Conservation (phyloP, 768 basidiomycete genomes). For the Termitomyces sp. region DNA sequence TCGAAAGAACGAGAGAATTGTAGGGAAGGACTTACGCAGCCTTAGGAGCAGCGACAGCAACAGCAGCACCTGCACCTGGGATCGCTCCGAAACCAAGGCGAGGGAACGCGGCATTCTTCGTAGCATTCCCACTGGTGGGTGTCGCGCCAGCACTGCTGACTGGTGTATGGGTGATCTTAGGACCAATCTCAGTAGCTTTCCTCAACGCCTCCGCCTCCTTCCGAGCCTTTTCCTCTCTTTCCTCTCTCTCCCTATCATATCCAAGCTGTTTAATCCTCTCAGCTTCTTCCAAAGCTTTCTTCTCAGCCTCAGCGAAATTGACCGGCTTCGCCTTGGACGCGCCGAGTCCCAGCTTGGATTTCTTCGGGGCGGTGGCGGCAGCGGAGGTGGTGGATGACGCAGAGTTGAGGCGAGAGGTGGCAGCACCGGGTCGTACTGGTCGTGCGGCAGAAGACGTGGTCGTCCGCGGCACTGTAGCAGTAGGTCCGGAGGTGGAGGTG, state of each 20-base stretch:
- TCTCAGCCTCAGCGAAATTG: conserved; percentile 93
- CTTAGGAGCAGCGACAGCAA: conserved; percentile 35
- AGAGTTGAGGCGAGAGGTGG: conserved; percentile 36
- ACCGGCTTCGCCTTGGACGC: conserved; percentile 86
- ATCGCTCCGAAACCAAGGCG: conserved; percentile 84
- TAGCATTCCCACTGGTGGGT: conserved; percentile 9
- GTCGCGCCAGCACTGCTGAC: conserved; percentile 16
- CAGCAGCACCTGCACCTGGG: conserved; percentile 56
- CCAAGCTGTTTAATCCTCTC: conserved; percentile 90
- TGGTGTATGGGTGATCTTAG: conserved; percentile 24
- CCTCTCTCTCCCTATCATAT: conserved; percentile 83
- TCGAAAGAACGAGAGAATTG: neutral
- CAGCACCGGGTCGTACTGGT: conserved; percentile 34
- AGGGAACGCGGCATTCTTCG: conserved; percentile 49
- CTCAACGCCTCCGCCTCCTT: conserved; percentile 55
- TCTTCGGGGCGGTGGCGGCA: conserved; percentile 41
- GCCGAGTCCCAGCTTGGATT: conserved; percentile 77
- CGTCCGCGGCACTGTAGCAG: conserved; percentile 46
- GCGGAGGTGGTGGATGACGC: conserved; percentile 24
- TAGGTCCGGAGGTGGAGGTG: conserved; percentile 27
- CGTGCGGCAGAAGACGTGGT: conserved; percentile 64
- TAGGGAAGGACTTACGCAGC: conserved; percentile 2
- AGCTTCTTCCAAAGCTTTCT: conserved; percentile 87
- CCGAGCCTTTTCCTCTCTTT: conserved; percentile 72
- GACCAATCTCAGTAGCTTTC: conserved; percentile 34